Evolutionary conservation across 1,284 basidiomycete genomes (phyloP).

Genomic region (Cystobasidiaceae sp.): DNA sequence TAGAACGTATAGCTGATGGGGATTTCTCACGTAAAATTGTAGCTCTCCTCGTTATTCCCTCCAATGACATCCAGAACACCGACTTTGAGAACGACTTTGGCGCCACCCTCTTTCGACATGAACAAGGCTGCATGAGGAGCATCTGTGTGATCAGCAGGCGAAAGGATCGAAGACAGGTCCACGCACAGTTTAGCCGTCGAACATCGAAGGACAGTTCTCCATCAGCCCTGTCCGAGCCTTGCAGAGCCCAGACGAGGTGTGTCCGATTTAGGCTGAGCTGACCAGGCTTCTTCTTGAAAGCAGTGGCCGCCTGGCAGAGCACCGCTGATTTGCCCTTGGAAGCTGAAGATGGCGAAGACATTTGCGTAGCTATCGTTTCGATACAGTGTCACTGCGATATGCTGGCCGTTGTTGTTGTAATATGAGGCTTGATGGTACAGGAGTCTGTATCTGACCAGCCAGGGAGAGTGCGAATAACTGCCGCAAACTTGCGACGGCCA

Average conservation of each 20-base stretch:
- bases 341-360: constrained; percentile 22
- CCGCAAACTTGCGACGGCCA: no score
- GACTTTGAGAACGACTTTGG: constrained; percentile 68
- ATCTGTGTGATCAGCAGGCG: not conserved
- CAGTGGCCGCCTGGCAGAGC: constrained; percentile 55
- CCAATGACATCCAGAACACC: constrained; percentile 51
- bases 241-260: constrained; percentile 65
- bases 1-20: not conserved
- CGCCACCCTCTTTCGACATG: constrained; percentile 70
- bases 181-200: constrained; percentile 57
- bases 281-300: constrained; percentile 71
- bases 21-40: constrained; percentile 59
- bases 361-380: not conserved
- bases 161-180: constrained; percentile 6
- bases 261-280: constrained; percentile 61
- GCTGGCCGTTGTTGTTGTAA: no score
- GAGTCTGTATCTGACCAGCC: no score
- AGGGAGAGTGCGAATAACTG: no score
- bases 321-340: constrained; percentile 21
- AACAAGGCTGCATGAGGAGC: constrained; percentile 57
- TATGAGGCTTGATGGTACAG: no score
- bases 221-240: constrained; percentile 60
- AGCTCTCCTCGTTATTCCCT: constrained; percentile 67
- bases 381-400: no score
- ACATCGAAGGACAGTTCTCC: constrained; percentile 60